Percentiles rank a stretch among this genome's conserved stretches.
Conservation (phyloP, 1,284 basidiomycete genomes). For the Puccinia polysora region DNA sequence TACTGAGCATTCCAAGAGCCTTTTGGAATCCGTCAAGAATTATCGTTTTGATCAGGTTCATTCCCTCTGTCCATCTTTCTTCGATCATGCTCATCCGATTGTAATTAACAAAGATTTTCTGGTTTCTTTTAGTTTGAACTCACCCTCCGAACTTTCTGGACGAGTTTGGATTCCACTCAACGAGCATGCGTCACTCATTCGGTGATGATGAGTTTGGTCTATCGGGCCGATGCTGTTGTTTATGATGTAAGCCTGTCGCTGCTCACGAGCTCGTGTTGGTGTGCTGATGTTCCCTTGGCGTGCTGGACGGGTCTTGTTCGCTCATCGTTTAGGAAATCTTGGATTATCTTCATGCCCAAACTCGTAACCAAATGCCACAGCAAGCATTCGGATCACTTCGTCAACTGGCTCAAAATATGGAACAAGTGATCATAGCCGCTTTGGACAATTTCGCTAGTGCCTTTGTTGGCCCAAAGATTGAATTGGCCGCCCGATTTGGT, state of each 20-base stretch:
- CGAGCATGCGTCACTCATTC: conserved; percentile 79
- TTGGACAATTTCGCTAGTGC: conserved; percentile 75
- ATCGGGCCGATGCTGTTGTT: conserved; percentile 76
- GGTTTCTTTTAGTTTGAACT: conserved; percentile 66
- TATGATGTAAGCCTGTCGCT: conserved; percentile 65
- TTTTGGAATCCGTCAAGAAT: conserved; percentile 68
- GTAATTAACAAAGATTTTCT: too few species aligned
- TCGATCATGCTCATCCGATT: conserved; percentile 1
- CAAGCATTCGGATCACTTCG: conserved; percentile 66
- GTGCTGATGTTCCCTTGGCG: too few species aligned
- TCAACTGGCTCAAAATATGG: conserved; percentile 81
- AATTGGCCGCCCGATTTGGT: conserved; percentile 77
- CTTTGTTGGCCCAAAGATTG: conserved; percentile 84
- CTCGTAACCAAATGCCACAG: conserved; percentile 69
- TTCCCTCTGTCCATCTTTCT: neutral
- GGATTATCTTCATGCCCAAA: conserved; percentile 72
- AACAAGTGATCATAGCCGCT: conserved; percentile 73
- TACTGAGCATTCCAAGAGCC: conserved; percentile 71
- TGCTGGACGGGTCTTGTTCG: too few species aligned
- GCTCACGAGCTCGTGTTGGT: neutral
- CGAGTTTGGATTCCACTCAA: conserved; percentile 65
- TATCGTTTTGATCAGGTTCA: conserved; percentile 67
- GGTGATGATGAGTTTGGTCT: conserved; percentile 77
- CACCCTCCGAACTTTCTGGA: conserved; percentile 75
- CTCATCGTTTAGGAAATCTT: conserved; percentile 75